phyloP scores from a whole-genome alignment of 1,284 basidiomycete genomes.

The Papiliotrema fonsecae region DNA sequence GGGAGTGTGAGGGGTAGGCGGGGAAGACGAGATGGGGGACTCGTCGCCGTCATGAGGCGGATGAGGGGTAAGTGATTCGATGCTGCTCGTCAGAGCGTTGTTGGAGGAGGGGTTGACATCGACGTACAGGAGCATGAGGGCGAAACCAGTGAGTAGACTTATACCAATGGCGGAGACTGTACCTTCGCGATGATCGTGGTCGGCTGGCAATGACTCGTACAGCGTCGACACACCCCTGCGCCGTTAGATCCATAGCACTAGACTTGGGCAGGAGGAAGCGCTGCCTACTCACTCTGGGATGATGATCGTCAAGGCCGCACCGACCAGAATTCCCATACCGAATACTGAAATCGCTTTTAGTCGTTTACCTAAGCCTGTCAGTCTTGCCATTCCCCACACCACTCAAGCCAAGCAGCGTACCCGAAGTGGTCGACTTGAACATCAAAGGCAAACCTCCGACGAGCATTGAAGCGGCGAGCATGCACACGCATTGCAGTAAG shows the following conservation, averaged over 20 bases:
- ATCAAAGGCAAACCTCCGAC: slow-evolving; percentile 70
- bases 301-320: slow-evolving; percentile 82
- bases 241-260: too few species aligned
- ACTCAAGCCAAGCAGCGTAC: too few species aligned
- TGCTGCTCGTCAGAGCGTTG: slow-evolving; percentile 19
- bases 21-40: slow-evolving; percentile 12
- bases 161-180: slow-evolving; percentile 59
- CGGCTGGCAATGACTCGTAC: slow-evolving; percentile 30
- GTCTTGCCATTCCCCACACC: slow-evolving; percentile 1
- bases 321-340: slow-evolving; percentile 79
- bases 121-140: slow-evolving; percentile 71
- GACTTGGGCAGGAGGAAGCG: neutral
- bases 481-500: slow-evolving; percentile 60
- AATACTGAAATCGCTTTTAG: slow-evolving; percentile 62
- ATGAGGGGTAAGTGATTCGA: slow-evolving; percentile 43
- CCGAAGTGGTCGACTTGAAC: slow-evolving; percentile 59
- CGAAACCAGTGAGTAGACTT: slow-evolving; percentile 72
- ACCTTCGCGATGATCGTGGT: slow-evolving; percentile 45
- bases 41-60: slow-evolving; percentile 22
- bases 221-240: slow-evolving; percentile 48
- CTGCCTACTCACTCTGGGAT: slow-evolving; percentile 70
- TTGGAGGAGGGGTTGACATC: slow-evolving; percentile 44
- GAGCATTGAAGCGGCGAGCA: slow-evolving; percentile 66
- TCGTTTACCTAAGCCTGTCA: slow-evolving; percentile 49
- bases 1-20: slow-evolving; percentile 12